Evolutionary conservation across 306 rosid species (phyloP), one percentile per base, ranked within the genome.

Genomic region (Dryas alaskensis): DNA sequence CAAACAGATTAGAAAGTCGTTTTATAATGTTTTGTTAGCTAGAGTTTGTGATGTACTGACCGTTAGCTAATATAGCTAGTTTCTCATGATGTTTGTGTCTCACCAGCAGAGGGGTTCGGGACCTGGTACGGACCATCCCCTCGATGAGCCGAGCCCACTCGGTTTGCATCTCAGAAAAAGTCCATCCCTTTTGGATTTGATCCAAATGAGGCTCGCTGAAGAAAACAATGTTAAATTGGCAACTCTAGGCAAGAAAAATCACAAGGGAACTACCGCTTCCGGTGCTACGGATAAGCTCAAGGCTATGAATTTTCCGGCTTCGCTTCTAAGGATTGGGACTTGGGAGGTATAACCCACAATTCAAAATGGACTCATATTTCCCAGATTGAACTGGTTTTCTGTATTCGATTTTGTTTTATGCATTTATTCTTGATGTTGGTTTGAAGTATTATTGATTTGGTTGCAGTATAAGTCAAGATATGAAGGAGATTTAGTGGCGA

Each of bases 401-500:
- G 14, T n/a, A 14, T 51, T 47, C 46, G 17, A 37, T 10, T 71
- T 43, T 31, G 10, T 65, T 19, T 17, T 0, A 40, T 42, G 39
- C 8, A 42, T 17, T 50, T 31, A 31, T 1, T 31, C 37, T 39
- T 39, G 51, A 13, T 60, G 73, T 60, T 82, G 31, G 76, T 71
- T 74, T 68, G 48, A 47, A 58, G 50, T 80, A 4, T 7, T 19
- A 48, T 27, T 60, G 13, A 6, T 67, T 67, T 14, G 17, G 8
- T 70, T 83, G 86, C 90, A 89, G 97, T 88, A 92, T 57, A 88
- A 89, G 79, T 89, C 96, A 47, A 83, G 87, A 78, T 81, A 92
- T 40, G 93, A 92, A 80, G 97, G 97, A 12, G 97, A 92, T 70
- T 85, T 92, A 67, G 96, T 92, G 73, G 96, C 88, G 4, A 92